Base-by-base conservation (phyloP, 352 stramenopile genomes). In the Pythium rishiriense region DNA sequence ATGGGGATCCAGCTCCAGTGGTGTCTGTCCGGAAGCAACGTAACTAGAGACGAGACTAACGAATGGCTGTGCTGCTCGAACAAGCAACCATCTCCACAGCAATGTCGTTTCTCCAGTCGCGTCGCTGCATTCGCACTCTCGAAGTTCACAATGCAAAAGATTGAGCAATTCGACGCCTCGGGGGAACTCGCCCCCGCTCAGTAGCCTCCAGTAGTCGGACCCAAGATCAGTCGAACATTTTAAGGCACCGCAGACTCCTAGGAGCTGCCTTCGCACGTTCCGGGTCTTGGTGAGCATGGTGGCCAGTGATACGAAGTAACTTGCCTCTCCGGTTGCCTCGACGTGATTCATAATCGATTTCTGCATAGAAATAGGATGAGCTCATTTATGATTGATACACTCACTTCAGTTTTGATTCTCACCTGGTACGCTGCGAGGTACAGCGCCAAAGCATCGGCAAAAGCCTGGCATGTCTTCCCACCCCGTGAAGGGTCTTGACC, bases 401-500 rank as follows among this genome's bases (percentile, higher is more conserved):
- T 2, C 7, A 47, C 41, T 7, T 43, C 17, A 21, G 15, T n/a
- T 10, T 43, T 50, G 26, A n/a, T n/a, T n/a, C n/a, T n/a, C 72
- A 90, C 83, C 73, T 81, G 79, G 60, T 87, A 79, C 1, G 57
- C 60, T 7, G 69, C 73, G 12, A 91, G 67, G 50, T 82, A 92
- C 15, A 78, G 4, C 28, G 76, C 37, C 9, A 92, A 57, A 12
- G 81, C 78, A 39, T 85, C 62, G 25, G 78, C 79, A 48, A 89
- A 74, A 6, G 74, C 72, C n/a, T 92, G 81, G 26, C 85, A 64
- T 2, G 78, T 88, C 28, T 86, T 90, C 8, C 83, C 83, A 41
- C 81, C 83, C 62, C 83, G 67, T 14, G 60, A 62, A 17, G 83
- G 66, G 58, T 90, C 80, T 66, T 92, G 83, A 17, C 70, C 71